Evolutionary conservation across 148 eudicot genomes (phyloP), one percentile per base, ranked within the genome.

Genomic region (Rheum nobile): DNA sequence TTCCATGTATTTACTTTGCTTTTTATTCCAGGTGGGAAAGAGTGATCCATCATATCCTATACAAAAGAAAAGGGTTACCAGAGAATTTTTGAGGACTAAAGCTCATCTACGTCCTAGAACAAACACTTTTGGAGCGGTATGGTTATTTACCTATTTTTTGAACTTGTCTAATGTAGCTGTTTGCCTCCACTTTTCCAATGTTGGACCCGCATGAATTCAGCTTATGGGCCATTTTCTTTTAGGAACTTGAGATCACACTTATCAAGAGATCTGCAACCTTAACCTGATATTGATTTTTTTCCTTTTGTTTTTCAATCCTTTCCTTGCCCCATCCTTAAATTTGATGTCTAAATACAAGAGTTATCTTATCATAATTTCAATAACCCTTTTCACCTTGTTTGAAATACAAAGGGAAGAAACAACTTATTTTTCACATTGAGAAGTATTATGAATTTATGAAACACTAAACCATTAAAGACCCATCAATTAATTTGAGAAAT

Each of bases 91-190:
- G 83, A 89, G 99, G 86, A 90, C 94, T 71, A 95, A 92, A 79
- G 97, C 99, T 80, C 99, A 95, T 86, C 96, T 95, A 83, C 97
- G 97, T 32, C 96, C 97, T 47, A 87, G 99, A 83, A 92, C 97
- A 63, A 95, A 92, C 81, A 92, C 99, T 65, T 95, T 95, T 80
- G 88, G 96, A 77, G 99, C 99, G 88, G 99, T 95, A 90, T 77
- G 94, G 65, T 78, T 80, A 74, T 43, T 22, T 71, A 70, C 44
- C 55, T 14, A 47, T 42, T 54, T 6, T 44, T 29, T 10, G 6
- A 41, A 63, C 5, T 67, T 43, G 22, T 65, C 37, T 61, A 28
- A 22, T 61, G 24, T 7, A 52, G 24, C 67, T 35, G 14, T 73
- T 73, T 9, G 13, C 17, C 28, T 41, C 35, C 68, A 32, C 41